Evolutionary conservation across 1,284 basidiomycete genomes (phyloP).

Genomic region (Cryptococcus sp.): DNA sequence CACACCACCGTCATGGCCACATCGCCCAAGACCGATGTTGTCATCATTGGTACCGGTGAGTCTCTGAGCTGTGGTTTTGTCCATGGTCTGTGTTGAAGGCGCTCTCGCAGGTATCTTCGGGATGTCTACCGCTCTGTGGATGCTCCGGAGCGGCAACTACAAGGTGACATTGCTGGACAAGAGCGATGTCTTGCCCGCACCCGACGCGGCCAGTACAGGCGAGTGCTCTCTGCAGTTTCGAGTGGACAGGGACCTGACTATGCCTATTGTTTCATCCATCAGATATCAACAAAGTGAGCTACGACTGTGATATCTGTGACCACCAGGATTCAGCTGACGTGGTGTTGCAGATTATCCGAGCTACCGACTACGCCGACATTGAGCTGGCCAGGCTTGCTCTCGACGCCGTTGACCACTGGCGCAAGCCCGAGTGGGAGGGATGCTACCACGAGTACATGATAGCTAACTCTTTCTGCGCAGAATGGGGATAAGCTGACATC

Average conservation of each 20-base stretch:
- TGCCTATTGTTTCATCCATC: too few relatives aligned
- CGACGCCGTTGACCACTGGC: conserved; percentile 49
- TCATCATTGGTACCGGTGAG: conserved; percentile 28
- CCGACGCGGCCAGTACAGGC: conserved; percentile 50
- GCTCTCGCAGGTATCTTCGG: conserved; percentile 44
- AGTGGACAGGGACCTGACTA: background rate
- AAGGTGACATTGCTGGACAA: conserved; percentile 49
- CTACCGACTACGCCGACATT: conserved; percentile 48
- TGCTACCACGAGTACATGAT: conserved; percentile 71
- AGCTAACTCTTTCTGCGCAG: background rate
- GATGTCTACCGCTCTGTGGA: conserved; percentile 48
- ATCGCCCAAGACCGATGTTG: conserved; percentile 16
- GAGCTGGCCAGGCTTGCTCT: conserved; percentile 38
- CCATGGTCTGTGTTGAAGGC: background rate
- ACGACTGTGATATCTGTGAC: background rate
- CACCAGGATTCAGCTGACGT: background rate
- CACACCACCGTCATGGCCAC: background rate
- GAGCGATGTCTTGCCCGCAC: conserved; percentile 42
- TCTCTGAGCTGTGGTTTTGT: background rate
- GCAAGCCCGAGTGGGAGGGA: conserved; percentile 60
- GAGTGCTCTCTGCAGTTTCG: conserved; percentile 22
- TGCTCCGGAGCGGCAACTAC: conserved; percentile 46
- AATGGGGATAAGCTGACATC: background rate
- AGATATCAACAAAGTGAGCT: conserved; percentile 48
- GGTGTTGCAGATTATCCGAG: conserved; percentile 40